These are phyloP conservation scores for Oldenlandia corymbosa DNA, from an alignment of 257 asterid genomes.

Conservation along the genomic window DNA sequence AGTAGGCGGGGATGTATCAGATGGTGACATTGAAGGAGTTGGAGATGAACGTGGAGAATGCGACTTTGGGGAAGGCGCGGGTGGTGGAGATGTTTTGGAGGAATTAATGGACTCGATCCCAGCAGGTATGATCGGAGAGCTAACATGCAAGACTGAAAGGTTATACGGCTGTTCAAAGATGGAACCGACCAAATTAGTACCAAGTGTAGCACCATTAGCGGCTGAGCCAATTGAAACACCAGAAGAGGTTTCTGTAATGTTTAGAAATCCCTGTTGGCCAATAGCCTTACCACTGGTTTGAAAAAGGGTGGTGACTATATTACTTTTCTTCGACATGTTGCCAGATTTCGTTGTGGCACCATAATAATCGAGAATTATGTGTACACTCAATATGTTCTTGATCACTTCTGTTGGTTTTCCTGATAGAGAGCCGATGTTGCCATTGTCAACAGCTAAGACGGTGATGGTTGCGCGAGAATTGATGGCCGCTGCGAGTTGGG, in stretches of 20 bases:
- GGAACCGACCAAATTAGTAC: constrained; percentile 36
- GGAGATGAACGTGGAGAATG: constrained; percentile 18
- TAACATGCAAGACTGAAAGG: constrained; percentile 46
- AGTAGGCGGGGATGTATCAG: constrained; percentile 3
- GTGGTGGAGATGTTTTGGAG: neutral
- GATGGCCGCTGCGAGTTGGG: constrained; percentile 33
- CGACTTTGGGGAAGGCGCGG: constrained; percentile 13
- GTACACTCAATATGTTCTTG: constrained; percentile 37
- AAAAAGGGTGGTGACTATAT: constrained; percentile 40
- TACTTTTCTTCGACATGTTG: constrained; percentile 19
- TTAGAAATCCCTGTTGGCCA: constrained; percentile 45
- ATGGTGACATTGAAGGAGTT: neutral
- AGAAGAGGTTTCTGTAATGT: constrained; percentile 19
- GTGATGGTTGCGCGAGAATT: constrained; percentile 50
- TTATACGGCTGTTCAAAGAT: constrained; percentile 39
- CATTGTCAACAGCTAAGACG: constrained; percentile 41
- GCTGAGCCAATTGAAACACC: constrained; percentile 40
- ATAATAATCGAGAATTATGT: constrained; percentile 54
- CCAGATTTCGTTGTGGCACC: constrained; percentile 39
- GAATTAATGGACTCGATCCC: constrained; percentile 28
- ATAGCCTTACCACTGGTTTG: constrained; percentile 46
- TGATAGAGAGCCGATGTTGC: constrained; percentile 29
- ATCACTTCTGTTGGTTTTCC: constrained; percentile 20
- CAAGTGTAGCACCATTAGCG: constrained; percentile 25
- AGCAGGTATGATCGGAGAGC: constrained; percentile 41